Conservation (phyloP, 1,139 yeast species). For the Protomyces gravidus region DNA sequence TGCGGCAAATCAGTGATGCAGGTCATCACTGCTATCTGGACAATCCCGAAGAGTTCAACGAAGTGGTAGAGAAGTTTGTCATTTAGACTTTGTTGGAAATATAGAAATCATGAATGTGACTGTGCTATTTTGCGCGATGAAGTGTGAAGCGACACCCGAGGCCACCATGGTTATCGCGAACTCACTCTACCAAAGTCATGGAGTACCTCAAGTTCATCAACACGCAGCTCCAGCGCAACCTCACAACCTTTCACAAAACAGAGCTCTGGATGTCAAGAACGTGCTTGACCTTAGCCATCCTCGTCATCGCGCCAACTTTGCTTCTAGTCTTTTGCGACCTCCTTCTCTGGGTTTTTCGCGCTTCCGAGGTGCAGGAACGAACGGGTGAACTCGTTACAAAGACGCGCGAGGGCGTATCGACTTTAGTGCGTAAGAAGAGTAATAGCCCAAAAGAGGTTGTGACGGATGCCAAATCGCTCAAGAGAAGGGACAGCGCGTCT, state of each 20-base stretch:
- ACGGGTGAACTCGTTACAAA: conserved; percentile 7
- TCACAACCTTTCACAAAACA: conserved; percentile 5
- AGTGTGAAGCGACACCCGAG: too few species aligned
- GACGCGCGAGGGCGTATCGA: conserved; percentile 14
- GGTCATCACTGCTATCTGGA: conserved; percentile 81
- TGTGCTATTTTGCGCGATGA: too few species aligned
- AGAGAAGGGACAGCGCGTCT: not conserved
- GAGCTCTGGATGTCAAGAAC: conserved; percentile 24
- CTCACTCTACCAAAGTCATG: too few species aligned
- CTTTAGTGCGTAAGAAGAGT: not conserved
- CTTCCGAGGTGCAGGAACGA: conserved; percentile 6
- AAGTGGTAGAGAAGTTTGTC: conserved; percentile 42
- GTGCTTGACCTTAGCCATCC: conserved; percentile 2
- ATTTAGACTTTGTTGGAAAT: too few species aligned
- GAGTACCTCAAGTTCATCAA: not conserved
- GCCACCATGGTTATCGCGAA: too few species aligned
- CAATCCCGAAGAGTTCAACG: conserved; percentile 61
- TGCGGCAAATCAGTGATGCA: conserved; percentile 50
- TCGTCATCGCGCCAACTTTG: conserved; percentile 19
- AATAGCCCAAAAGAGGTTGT: not conserved
- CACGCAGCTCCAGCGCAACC: conserved; percentile 2
- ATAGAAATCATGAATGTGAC: too few species aligned
- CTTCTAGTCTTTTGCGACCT: conserved; percentile 16
- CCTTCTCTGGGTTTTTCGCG: conserved; percentile 23
- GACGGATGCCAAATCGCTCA: not conserved